These are phyloP conservation scores for Termitomyces bulborhizus DNA, from an alignment of 768 basidiomycete species.

Conservation along the genomic window DNA sequence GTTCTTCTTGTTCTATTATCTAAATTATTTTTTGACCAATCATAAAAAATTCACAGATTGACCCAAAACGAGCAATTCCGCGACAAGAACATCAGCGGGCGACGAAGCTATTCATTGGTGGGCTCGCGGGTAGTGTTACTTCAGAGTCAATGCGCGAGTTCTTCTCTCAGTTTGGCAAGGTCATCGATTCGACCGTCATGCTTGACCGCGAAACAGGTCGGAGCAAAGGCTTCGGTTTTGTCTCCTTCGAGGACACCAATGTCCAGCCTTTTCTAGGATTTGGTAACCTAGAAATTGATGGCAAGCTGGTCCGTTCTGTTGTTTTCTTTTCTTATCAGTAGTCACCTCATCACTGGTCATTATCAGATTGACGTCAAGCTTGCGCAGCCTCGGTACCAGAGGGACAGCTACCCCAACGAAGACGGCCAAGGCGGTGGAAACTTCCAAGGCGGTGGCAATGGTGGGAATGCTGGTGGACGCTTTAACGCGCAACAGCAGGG, in stretches of 20 bases:
- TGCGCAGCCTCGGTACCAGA: conserved; percentile 85
- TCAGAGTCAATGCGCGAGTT: conserved; percentile 91
- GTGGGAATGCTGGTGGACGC: background rate
- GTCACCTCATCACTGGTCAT: background rate
- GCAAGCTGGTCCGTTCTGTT: conserved; percentile 63
- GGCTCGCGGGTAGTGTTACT: conserved; percentile 86
- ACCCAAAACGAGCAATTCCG: conserved; percentile 98
- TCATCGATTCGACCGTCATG: conserved; percentile 99
- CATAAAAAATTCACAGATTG: conserved; percentile 57
- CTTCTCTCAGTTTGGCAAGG: conserved; percentile 91
- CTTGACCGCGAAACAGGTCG: conserved; percentile 91
- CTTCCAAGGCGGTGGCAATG: conserved; percentile 16
- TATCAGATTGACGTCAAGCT: conserved; percentile 93
- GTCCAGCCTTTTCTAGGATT: conserved; percentile 86
- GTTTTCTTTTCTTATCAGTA: background rate
- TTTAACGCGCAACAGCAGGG: conserved; percentile 35
- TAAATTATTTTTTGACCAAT: background rate
- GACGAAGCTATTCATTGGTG: conserved; percentile 95
- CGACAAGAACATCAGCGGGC: conserved; percentile 91
- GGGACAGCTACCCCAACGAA: conserved; percentile 53
- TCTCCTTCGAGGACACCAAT: conserved; percentile 90
- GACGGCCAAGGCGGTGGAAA: conserved; percentile 29
- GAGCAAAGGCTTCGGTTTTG: conserved; percentile 97
- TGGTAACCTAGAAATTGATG: conserved; percentile 88
- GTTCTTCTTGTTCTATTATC: conserved; percentile 22